Conservation (phyloP, 768 basidiomycete genomes). For the Russula ochroleuca region DNA sequence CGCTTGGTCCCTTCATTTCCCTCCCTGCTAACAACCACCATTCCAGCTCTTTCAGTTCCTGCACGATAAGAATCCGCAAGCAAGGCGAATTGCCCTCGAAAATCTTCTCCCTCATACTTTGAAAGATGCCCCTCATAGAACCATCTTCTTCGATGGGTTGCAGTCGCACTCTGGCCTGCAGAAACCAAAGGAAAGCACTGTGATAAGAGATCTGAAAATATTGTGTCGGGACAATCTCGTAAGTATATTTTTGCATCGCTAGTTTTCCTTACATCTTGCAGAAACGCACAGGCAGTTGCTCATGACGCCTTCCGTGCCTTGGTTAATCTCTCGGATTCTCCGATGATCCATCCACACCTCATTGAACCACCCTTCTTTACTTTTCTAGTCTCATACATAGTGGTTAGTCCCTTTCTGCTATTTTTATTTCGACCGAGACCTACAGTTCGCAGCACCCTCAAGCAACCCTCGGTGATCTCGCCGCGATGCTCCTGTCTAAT, state of each 20-base stretch:
- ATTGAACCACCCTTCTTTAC: slow-evolving; percentile 68
- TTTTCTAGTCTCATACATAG: slow-evolving; percentile 85
- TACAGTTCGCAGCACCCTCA: slow-evolving; percentile 44
- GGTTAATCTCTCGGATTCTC: slow-evolving; percentile 87
- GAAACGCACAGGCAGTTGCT: slow-evolving; percentile 60
- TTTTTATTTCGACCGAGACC: not conserved
- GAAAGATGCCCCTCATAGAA: slow-evolving; percentile 61
- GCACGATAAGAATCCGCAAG: slow-evolving; percentile 81
- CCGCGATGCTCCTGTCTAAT: slow-evolving; percentile 97
- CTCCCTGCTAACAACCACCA: not conserved
- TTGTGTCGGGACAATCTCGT: slow-evolving; percentile 88
- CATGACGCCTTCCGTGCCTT: slow-evolving; percentile 94
- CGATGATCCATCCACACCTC: slow-evolving; percentile 58
- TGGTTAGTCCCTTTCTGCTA: slow-evolving; percentile 51
- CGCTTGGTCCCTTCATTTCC: not conserved
- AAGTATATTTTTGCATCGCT: slow-evolving; percentile 30
- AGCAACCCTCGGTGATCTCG: slow-evolving; percentile 87
- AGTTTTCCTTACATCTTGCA: slow-evolving; percentile 1
- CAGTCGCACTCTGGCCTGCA: slow-evolving; percentile 51
- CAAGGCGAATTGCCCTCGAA: slow-evolving; percentile 78
- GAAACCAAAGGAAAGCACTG: slow-evolving; percentile 56
- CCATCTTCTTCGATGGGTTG: slow-evolving; percentile 67
- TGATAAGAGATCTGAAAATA: slow-evolving; percentile 77
- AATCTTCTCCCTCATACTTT: slow-evolving; percentile 80
- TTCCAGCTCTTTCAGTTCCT: slow-evolving; percentile 75